Evolutionary conservation across 352 stramenopile genomes (phyloP), one percentile per base, ranked within the genome.

Genomic region (Blastocystis sp.): DNA sequence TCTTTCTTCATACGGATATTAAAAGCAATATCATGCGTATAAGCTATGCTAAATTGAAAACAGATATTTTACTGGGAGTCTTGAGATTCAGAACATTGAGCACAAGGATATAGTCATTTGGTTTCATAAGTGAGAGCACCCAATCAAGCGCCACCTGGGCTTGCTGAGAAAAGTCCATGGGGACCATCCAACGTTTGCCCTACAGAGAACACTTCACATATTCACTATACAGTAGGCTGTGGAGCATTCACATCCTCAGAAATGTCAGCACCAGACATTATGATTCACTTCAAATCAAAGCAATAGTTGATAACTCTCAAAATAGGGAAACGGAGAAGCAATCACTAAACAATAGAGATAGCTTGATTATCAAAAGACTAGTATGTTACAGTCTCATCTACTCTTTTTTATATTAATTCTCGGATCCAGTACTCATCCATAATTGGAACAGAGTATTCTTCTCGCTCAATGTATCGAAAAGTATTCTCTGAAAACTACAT

Each of bases 51-150:
- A 26, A 64, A 45, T 16, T 3, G n/a, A 3, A 63, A 26, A 24
- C 2, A 39, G 4, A 13, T 11, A 63, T 0, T 13, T 7, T 81
- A 81, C 70, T 88, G 2, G 76, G 76, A 30, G 76, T 45, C 43
- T 88, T 88, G 11, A 88, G 43, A 66, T 88, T 88, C 50, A 88
- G 43, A 43, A 88, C 76, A 34, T 88, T 88, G 20, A 88, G 24
- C 39, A 88, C 34, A 24, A 88, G 2, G 24, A 73, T 30, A 54
- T 45, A 70, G 26, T 88, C 76, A n/a, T 30, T 20, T 3, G 76
- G 47, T 45, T 88, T 88, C 76, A 88, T 88, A 8, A 76, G 34
- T 9, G 20, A 39, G 6, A 88, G 39, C 24, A 76, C 64, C 76
- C 76, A 88, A 56, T 76, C 64, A 41, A 76, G 47, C 39, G 45